phyloP scores from a whole-genome alignment of 257 asterid genomes.

The Solanum ossicruentum region DNA sequence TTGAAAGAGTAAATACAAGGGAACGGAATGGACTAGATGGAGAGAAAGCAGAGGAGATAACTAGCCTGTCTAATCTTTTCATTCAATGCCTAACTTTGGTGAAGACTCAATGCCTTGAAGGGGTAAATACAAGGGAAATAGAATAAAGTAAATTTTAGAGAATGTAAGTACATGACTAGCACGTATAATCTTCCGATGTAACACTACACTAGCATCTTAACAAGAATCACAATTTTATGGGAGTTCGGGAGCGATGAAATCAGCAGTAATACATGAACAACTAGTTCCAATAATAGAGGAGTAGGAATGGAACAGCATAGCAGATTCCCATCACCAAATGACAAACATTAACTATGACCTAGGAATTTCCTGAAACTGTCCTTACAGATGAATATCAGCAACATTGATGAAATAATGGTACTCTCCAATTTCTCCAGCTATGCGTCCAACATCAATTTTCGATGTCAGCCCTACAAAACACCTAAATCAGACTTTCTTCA shows the following conservation, averaged over 20 bases:
- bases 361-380: background rate
- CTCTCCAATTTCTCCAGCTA: constrained; percentile 44
- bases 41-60: background rate
- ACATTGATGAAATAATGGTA: constrained; percentile 77
- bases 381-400: constrained; percentile 87
- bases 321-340: background rate
- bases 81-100: background rate
- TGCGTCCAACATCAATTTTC: constrained; percentile 61
- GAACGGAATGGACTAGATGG: background rate
- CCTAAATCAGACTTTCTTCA: constrained; percentile 2
- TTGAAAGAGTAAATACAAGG: background rate
- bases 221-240: background rate
- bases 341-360: background rate
- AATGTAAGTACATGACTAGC: background rate
- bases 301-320: background rate
- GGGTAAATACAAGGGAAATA: background rate
- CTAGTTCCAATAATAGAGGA: background rate
- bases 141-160: background rate
- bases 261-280: background rate
- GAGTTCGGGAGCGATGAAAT: background rate
- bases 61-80: background rate
- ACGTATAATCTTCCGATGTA: background rate
- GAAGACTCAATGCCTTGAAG: background rate
- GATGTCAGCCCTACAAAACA: constrained; percentile 56
- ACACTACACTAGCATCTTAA: background rate